A percentile compares a stretch with the other conserved stretches of the same genome.
Evolutionary conservation across 495 filamentous ascomycete genomes (phyloP).

Genomic region (Hypoxylon subgilvum): DNA sequence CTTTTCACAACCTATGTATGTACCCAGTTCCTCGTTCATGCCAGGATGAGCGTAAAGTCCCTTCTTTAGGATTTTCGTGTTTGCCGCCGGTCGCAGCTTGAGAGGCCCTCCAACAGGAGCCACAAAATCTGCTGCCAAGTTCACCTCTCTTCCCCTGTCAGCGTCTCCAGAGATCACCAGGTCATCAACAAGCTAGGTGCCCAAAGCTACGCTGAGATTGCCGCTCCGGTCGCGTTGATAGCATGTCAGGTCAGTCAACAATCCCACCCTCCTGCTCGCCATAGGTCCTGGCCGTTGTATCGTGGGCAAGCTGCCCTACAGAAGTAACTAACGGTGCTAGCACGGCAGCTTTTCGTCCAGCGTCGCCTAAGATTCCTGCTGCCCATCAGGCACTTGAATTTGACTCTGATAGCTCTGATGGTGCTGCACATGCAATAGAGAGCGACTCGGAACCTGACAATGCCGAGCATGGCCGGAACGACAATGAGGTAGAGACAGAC

Average conservation of each 20-base stretch:
- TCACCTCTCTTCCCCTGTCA: neutral
- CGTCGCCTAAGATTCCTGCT: slow-evolving; percentile 29
- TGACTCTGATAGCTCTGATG: slow-evolving; percentile 38
- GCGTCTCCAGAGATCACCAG: neutral
- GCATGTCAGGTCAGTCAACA: slow-evolving; percentile 33
- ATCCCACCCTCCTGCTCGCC: neutral
- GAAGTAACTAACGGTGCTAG: slow-evolving; percentile 23
- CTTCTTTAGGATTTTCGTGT: neutral
- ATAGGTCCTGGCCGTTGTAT: too few species aligned
- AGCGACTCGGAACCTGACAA: slow-evolving; percentile 30
- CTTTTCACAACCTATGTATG: too few species aligned
- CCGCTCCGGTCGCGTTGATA: slow-evolving; percentile 1
- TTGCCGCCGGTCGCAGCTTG: slow-evolving; percentile 1
- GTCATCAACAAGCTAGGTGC: neutral
- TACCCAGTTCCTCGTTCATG: neutral
- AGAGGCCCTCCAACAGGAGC: neutral
- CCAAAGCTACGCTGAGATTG: neutral
- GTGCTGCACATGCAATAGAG: slow-evolving; percentile 24
- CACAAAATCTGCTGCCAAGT: neutral
- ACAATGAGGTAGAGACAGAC: slow-evolving; percentile 3
- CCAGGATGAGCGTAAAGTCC: neutral
- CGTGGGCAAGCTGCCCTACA: too few species aligned
- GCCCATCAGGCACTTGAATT: slow-evolving; percentile 36
- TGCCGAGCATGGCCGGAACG: neutral
- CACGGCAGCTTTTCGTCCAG: slow-evolving; percentile 30